Evolutionary conservation across 495 filamentous ascomycete species (phyloP).

Genomic region (Pyronema domesticum): DNA sequence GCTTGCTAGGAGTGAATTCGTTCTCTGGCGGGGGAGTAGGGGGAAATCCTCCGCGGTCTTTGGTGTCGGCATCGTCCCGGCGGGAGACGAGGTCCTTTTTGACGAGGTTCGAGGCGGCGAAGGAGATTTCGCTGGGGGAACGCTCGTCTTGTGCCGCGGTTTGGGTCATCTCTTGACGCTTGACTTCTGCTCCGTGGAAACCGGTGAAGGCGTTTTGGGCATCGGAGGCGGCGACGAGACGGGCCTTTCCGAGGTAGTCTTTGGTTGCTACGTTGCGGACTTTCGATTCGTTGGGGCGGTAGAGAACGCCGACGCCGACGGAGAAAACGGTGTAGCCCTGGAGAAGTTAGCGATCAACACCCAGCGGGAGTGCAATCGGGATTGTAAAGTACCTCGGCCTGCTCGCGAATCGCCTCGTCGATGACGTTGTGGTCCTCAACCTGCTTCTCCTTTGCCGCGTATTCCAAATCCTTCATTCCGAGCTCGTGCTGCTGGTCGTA

Average conservation of each 20-base stretch:
- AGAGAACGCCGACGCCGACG: conserved; percentile 87
- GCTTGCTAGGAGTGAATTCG: conserved; percentile 30
- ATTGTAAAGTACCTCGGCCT: conserved; percentile 36
- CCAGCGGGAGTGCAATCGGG: neutral
- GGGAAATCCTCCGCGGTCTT: conserved; percentile 71
- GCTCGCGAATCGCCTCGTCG: conserved; percentile 83
- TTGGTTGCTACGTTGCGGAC: conserved; percentile 95
- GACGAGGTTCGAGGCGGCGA: conserved; percentile 76
- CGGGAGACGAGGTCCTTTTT: conserved; percentile 56
- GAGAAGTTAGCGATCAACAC: conserved; percentile 12
- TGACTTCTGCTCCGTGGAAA: conserved; percentile 57
- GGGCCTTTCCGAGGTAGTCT: conserved; percentile 88
- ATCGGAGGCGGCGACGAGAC: conserved; percentile 84
- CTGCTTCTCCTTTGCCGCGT: conserved; percentile 88
- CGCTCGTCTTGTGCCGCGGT: conserved; percentile 48
- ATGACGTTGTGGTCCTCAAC: conserved; percentile 94
- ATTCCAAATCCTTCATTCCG: conserved; percentile 79
- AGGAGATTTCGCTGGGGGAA: conserved; percentile 62
- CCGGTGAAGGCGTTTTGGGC: conserved; percentile 56
- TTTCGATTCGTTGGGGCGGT: conserved; percentile 90
- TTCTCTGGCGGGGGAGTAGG: conserved; percentile 88
- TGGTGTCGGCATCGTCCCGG: neutral
- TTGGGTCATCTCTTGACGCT: conserved; percentile 26
- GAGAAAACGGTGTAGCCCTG: conserved; percentile 98
- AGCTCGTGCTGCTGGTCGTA: conserved; percentile 80